phyloP scores from a whole-genome alignment of 768 basidiomycete genomes.

The Lactifluus subvellereus region DNA sequence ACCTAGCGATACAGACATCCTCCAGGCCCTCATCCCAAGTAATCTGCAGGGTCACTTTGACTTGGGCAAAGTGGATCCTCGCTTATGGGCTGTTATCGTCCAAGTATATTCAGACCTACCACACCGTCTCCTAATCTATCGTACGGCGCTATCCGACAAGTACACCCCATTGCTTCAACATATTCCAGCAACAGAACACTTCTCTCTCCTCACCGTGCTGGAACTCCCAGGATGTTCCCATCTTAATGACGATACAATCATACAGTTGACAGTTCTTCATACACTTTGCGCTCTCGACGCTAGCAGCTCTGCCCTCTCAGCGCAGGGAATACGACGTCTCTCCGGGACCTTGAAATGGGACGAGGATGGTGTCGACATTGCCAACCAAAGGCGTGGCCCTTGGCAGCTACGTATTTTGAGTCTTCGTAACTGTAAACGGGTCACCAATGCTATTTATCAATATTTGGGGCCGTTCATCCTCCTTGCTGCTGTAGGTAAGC shows the following conservation, averaged over 20 bases:
- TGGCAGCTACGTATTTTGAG: slow-evolving; percentile 25
- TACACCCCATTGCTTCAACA: slow-evolving; percentile 52
- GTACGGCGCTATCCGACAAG: slow-evolving; percentile 48
- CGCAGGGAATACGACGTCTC: slow-evolving; percentile 49
- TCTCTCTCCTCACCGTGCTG: slow-evolving; percentile 60
- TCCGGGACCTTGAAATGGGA: slow-evolving; percentile 41
- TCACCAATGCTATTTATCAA: slow-evolving; percentile 17
- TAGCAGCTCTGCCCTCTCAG: slow-evolving; percentile 45
- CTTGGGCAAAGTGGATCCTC: slow-evolving; percentile 41
- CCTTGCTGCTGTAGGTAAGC: slow-evolving; percentile 23
- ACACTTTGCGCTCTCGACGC: slow-evolving; percentile 60
- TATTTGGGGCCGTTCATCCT: slow-evolving; percentile 19
- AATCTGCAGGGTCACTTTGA: slow-evolving; percentile 13
- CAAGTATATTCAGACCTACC: slow-evolving; percentile 58
- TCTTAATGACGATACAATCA: slow-evolving; percentile 54
- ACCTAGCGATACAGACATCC: slow-evolving; percentile 30
- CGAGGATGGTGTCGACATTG: slow-evolving; percentile 29
- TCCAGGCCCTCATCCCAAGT: slow-evolving; percentile 39
- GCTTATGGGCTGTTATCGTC: slow-evolving; percentile 55
- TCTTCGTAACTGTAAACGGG: slow-evolving; percentile 18
- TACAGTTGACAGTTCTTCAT: slow-evolving; percentile 46
- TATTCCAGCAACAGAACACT: slow-evolving; percentile 48
- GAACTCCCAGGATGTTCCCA: slow-evolving; percentile 49
- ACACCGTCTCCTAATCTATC: slow-evolving; percentile 34
- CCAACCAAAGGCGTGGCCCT: slow-evolving; percentile 23